Percentiles rank a stretch among this genome's conserved stretches.
Conservation (phyloP, 768 basidiomycete species). For the Solioccasus polychromus region DNA sequence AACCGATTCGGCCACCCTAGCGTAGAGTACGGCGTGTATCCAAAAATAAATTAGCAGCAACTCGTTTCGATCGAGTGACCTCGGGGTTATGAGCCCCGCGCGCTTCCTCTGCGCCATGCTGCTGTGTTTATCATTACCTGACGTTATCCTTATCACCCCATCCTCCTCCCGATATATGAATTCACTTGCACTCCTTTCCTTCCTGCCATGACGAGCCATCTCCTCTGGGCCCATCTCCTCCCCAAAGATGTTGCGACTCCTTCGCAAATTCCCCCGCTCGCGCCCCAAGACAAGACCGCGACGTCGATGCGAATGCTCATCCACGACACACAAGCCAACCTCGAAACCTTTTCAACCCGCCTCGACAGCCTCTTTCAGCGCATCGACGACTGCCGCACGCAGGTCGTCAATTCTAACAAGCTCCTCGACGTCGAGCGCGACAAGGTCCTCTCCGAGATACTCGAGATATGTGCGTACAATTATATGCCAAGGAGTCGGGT, state of each 20-base stretch:
- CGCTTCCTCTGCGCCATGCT: constrained; percentile 49
- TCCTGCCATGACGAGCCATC: constrained; percentile 15
- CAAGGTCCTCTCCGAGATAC: constrained; percentile 49
- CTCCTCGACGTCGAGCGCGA: constrained; percentile 63
- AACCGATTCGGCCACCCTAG: constrained; percentile 8
- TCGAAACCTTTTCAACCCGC: constrained; percentile 62
- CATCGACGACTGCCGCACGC: constrained; percentile 50
- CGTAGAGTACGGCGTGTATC: too few relatives aligned
- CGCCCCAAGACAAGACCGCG: constrained; percentile 60
- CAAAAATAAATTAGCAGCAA: constrained; percentile 30
- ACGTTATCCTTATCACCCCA: too few relatives aligned
- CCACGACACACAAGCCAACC: constrained; percentile 68
- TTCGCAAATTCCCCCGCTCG: constrained; percentile 33
- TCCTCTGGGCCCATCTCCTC: constrained; percentile 56
- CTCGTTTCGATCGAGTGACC: constrained; percentile 49
- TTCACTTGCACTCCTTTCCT: background rate
- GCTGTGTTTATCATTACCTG: constrained; percentile 10
- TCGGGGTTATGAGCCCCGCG: constrained; percentile 50
- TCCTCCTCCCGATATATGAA: background rate
- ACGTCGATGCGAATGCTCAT: constrained; percentile 72
- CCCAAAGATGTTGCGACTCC: constrained; percentile 38
- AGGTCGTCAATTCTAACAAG: constrained; percentile 51
- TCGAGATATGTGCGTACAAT: constrained; percentile 7
- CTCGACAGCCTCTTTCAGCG: constrained; percentile 50
- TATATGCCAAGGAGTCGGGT: background rate